Base-by-base conservation (phyloP, 2,329 filamentous ascomycete species). In the Cladosporium oxysporum region DNA sequence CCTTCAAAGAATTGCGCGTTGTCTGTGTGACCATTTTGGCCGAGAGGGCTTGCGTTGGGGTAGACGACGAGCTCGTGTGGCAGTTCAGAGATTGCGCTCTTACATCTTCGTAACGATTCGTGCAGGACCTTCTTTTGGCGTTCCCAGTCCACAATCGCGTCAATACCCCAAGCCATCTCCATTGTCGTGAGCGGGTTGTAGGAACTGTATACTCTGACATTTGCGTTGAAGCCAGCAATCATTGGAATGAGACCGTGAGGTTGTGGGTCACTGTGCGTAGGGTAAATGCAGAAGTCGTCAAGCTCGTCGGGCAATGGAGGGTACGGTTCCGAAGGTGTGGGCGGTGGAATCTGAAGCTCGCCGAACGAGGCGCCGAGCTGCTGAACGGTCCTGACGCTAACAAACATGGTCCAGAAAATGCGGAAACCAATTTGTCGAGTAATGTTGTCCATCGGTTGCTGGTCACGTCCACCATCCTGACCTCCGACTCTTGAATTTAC, bases 321-420 rank as follows among this genome's bases (percentile, higher is more conserved):
- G 70, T 95, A 92, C 5, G 88, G 90, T 52, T 92, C 87, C 29
- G 85, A 88, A 0, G 88, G 87, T 0, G 91, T 96, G 1, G 90
- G 88, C 3, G 92, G 92, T 10, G 90, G 87, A 60, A 96, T 88
- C 41, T 90, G 85, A 44, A 93, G 81, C 71, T 93, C 91, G 41
- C 87, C 86, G 68, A 90, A 88, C 0, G 86, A 86, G 18, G 87
- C 86, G 37, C 91, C 92, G 21, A 95, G 80, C 74, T 96, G 92
- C 64, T 90, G 86, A 76, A 96, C 87, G 0, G 91, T 73, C 69
- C 89, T 85, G 67, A 91, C 86, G 37, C 89, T 89, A 5, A 93
- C 86, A 68, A 95, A 88, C 70, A 93, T 66, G 26, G 91, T 89
- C 89, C 93, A 97, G 76, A 96, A 97, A 49, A 96, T 78, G 44